Evolutionary conservation across 140 eudicot species (phyloP).

Genomic region (Stevia rebaudiana): DNA sequence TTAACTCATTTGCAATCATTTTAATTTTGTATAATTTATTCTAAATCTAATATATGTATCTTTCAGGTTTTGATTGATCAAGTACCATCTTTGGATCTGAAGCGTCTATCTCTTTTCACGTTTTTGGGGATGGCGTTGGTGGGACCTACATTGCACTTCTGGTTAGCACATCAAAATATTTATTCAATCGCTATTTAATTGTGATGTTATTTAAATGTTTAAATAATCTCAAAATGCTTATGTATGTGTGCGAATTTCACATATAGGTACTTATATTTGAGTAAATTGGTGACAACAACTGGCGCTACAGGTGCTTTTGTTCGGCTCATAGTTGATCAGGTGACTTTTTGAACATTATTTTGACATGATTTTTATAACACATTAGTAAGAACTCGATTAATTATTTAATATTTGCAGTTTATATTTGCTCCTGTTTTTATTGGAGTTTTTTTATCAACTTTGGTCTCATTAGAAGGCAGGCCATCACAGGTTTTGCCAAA

Average conservation of each 20-base stretch:
- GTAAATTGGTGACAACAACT: conserved; percentile 58
- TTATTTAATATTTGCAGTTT: conserved; percentile 43
- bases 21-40: background rate
- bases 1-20: background rate
- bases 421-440: conserved; percentile 75
- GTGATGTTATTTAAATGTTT: background rate
- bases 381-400: background rate
- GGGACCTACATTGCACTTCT: conserved; percentile 90
- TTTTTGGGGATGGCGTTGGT: conserved; percentile 76
- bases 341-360: conserved; percentile 22
- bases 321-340: conserved; percentile 93
- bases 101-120: conserved; percentile 59
- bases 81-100: conserved; percentile 63
- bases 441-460: conserved; percentile 63
- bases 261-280: conserved; percentile 71
- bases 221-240: conserved; percentile 2
- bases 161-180: conserved; percentile 42
- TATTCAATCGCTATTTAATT: background rate
- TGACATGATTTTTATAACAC: background rate
- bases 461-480: conserved; percentile 72
- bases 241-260: background rate
- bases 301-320: conserved; percentile 79
- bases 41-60: conserved; percentile 8
- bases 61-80: conserved; percentile 62
- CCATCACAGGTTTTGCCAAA: conserved; percentile 75